Conservation (phyloP, 352 stramenopile genomes). For the Phytophthora fragariae region DNA sequence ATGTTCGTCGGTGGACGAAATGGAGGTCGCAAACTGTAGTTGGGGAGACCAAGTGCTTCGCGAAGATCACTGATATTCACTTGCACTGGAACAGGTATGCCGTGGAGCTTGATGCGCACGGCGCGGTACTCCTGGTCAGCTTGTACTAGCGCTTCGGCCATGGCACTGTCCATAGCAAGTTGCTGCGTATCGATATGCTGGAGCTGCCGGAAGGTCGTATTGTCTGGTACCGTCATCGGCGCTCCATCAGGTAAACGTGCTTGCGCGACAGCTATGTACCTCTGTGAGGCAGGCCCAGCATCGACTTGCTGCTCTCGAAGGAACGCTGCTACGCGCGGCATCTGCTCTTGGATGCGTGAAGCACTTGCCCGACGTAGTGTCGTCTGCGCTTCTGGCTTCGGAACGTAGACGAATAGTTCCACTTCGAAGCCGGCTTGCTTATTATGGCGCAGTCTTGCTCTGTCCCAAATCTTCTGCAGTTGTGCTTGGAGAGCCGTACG, state of each 20-base stretch:
- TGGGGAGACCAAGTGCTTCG: not conserved
- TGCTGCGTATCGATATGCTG: conserved; percentile 10
- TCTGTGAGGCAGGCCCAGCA: not conserved
- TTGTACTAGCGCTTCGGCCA: not conserved
- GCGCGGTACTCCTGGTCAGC: not conserved
- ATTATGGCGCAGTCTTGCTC: conserved; percentile 14
- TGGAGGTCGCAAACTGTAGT: conserved; percentile 14
- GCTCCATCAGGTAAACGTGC: conserved; percentile 13
- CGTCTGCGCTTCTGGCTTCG: conserved; percentile 3
- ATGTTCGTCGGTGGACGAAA: conserved; percentile 6
- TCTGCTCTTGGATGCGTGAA: conserved; percentile 19
- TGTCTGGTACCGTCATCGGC: conserved; percentile 2
- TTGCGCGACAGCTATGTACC: conserved; percentile 25
- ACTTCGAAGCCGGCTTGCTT: conserved; percentile 23
- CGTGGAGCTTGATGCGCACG: conserved; percentile 2
- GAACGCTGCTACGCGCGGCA: conserved; percentile 17
- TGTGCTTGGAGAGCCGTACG: not conserved
- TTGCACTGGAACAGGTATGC: conserved; percentile 8
- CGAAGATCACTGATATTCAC: conserved; percentile 12
- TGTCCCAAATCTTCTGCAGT: conserved; percentile 10
- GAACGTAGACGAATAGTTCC: conserved; percentile 20
- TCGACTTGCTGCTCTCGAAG: conserved; percentile 10
- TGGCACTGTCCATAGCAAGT: not conserved
- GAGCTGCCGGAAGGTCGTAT: conserved; percentile 13
- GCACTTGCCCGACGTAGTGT: conserved; percentile 8